Conservation (phyloP, 139 green algal genomes). For the Asterochloris erici region DNA sequence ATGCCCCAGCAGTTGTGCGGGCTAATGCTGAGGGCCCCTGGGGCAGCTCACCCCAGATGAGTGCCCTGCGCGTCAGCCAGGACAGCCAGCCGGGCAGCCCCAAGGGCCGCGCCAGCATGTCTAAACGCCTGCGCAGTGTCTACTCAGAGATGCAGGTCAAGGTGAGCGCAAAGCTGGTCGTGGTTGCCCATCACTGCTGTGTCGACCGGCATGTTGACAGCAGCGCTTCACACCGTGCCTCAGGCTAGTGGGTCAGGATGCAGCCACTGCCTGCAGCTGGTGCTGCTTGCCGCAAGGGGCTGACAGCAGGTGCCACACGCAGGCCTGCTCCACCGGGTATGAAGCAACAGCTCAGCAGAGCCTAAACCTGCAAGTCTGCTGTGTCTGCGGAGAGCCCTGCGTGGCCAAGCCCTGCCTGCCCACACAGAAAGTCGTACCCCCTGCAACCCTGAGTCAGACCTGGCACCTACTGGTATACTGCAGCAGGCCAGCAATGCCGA, state of each 20-base stretch:
- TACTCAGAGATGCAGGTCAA: constrained; percentile 21
- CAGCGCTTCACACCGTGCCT: background rate
- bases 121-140: constrained; percentile 5
- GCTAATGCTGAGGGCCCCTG: constrained; percentile 16
- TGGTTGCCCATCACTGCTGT: background rate
- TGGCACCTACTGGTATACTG: background rate
- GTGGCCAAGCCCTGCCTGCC: no score
- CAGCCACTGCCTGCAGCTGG: background rate
- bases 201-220: background rate
- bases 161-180: background rate
- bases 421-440: background rate
- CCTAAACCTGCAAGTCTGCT: no score
- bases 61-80: constrained; percentile 2
- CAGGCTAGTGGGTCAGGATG: background rate
- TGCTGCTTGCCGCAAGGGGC: background rate
- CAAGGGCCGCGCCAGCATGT: background rate
- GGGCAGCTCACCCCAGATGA: constrained; percentile 3
- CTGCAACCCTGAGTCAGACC: background rate
- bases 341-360: no score
- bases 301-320: background rate
- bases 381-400: no score
- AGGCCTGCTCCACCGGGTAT: no score
- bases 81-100: background rate
- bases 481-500: background rate
- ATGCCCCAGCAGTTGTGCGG: background rate